phyloP scores from a whole-genome alignment of 768 basidiomycete species.

The Hygrocybe punicea region DNA sequence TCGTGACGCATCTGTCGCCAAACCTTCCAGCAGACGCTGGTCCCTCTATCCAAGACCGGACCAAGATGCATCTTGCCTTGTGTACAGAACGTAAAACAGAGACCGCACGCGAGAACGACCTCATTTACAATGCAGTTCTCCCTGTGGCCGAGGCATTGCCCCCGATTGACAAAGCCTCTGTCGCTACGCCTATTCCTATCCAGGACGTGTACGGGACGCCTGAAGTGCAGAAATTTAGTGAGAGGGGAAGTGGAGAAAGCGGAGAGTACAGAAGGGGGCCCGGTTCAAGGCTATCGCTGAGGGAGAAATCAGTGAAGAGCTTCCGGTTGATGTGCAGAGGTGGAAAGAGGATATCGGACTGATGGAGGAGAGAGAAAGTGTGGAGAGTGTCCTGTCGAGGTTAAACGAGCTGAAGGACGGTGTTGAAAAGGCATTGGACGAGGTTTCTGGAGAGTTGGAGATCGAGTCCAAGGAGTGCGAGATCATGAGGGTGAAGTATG shows the following conservation, averaged over 20 bases:
- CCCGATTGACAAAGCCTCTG: constrained; percentile 72
- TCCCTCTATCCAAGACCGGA: constrained; percentile 72
- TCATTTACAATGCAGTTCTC: constrained; percentile 92
- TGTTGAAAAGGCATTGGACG: constrained; percentile 61
- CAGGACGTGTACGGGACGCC: constrained; percentile 90
- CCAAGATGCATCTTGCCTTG: constrained; percentile 76
- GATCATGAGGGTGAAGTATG: constrained; percentile 80
- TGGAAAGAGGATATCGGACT: constrained; percentile 72
- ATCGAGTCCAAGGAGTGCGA: constrained; percentile 86
- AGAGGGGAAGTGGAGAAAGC: constrained; percentile 84
- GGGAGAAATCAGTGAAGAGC: constrained; percentile 59
- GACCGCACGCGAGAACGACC: constrained; percentile 87
- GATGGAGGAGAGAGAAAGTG: constrained; percentile 64
- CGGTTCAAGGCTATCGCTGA: constrained; percentile 71
- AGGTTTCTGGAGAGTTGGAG: constrained; percentile 65
- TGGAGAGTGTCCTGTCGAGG: constrained; percentile 60
- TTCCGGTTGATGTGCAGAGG: constrained; percentile 65
- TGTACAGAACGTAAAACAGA: constrained; percentile 72
- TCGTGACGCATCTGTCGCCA: constrained; percentile 68
- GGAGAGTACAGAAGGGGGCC: constrained; percentile 73
- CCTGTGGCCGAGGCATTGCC: constrained; percentile 78
- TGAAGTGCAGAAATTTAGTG: constrained; percentile 88
- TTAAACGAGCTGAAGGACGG: constrained; percentile 56
- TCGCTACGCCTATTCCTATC: constrained; percentile 85
- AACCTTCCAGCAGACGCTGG: constrained; percentile 87